Percentiles rank a stretch among this genome's conserved stretches.
Conservation (phyloP, 768 basidiomycete genomes). For the Gloeopeniophorella convolvens region DNA sequence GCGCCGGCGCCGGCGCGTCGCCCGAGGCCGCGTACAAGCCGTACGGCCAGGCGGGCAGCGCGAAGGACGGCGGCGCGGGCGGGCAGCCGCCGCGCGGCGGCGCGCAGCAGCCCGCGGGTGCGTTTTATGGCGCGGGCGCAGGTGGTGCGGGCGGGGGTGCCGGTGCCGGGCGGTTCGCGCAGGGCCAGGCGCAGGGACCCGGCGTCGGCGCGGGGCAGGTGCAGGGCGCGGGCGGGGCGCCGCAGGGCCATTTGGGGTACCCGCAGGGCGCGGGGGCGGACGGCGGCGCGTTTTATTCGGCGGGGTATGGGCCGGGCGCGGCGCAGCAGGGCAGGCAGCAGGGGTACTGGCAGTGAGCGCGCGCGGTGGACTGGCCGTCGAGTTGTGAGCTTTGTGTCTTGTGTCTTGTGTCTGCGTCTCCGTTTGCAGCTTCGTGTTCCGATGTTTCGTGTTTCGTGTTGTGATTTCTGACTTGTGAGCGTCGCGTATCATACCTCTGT, state of each 20-base stretch:
- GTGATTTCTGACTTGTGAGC: too few species aligned
- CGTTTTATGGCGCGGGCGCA: constrained; percentile 38
- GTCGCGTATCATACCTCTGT: constrained; percentile 22
- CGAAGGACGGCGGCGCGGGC: constrained; percentile 36
- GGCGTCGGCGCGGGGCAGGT: constrained; percentile 41
- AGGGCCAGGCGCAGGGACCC: constrained; percentile 35
- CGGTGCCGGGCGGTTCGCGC: constrained; percentile 41
- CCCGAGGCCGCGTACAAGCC: constrained; percentile 75
- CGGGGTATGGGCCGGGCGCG: constrained; percentile 45
- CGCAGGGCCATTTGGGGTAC: constrained; percentile 56
- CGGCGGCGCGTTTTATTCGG: constrained; percentile 55
- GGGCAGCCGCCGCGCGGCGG: constrained; percentile 38
- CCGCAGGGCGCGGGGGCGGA: constrained; percentile 63
- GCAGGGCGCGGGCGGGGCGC: constrained; percentile 33
- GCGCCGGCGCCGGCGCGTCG: constrained; percentile 51
- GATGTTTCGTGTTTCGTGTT: too few species aligned
- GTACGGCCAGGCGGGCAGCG: constrained; percentile 58
- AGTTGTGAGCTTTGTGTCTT: constrained; percentile 19
- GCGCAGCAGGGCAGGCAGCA: constrained; percentile 40
- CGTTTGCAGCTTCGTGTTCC: too few species aligned
- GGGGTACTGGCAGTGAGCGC: constrained; percentile 43
- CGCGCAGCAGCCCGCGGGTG: constrained; percentile 40
- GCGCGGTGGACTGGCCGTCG: constrained; percentile 6
- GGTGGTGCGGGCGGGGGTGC: too few species aligned
- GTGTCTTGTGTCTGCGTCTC: constrained; percentile 19